Evolutionary conservation across 352 stramenopile species (phyloP).

Genomic region (Thraustochytrium sp.): DNA sequence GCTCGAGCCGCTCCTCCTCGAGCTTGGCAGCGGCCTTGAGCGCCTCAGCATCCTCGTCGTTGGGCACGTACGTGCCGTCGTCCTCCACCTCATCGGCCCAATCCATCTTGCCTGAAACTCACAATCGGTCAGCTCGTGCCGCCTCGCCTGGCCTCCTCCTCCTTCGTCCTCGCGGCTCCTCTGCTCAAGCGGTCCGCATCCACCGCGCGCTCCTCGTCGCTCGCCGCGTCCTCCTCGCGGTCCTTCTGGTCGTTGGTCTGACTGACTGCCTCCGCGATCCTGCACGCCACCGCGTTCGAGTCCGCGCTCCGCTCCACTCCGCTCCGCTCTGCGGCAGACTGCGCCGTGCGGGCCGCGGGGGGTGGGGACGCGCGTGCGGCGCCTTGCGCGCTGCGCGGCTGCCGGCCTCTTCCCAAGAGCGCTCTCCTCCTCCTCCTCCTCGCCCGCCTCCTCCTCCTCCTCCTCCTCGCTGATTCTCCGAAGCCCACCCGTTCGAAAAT

Average conservation of each 20-base stretch:
- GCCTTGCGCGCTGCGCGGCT: background rate
- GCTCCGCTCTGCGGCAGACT: no score
- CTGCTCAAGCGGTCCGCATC: no score
- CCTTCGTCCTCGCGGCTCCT: no score
- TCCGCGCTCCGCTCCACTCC: no score
- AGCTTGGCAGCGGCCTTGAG: slow-evolving; percentile 28
- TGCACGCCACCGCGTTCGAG: no score
- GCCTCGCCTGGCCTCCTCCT: no score
- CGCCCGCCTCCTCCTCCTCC: background rate
- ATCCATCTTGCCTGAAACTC: slow-evolving; percentile 30
- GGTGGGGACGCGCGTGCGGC: background rate
- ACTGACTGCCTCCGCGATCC: no score
- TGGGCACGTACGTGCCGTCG: background rate
- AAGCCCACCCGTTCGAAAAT: background rate
- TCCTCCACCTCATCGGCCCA: slow-evolving; percentile 38
- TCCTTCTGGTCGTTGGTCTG: no score
- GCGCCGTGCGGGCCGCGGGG: no score
- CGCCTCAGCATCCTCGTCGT: slow-evolving; percentile 9
- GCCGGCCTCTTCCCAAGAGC: background rate
- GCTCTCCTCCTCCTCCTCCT: background rate
- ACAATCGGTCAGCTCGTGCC: no score
- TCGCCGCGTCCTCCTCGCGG: background rate
- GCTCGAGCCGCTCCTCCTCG: background rate
- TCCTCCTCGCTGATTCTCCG: background rate
- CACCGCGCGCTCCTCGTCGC: no score